Base-by-base conservation (phyloP, 2,329 filamentous ascomycete species). In the Corinectria fuckeliana region DNA sequence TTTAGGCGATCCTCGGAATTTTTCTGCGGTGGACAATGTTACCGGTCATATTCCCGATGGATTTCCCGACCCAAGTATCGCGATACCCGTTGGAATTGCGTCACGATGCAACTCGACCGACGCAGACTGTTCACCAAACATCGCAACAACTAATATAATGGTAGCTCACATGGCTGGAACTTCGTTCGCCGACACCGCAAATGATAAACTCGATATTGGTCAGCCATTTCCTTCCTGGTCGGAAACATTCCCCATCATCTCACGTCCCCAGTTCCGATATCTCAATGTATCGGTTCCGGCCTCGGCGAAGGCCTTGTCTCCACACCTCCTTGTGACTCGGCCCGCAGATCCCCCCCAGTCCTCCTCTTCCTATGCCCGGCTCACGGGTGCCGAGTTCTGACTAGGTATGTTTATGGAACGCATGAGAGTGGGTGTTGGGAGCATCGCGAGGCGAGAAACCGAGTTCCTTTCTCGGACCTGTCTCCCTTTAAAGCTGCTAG, bases 231-330 rank as follows among this genome's bases (percentile, higher is more conserved):
- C 34, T 41, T 58, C 25, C 53, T 64, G 56, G 48, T 20, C 55
- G 42, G 56, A 49, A 58, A 20, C 28, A 58, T 53, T 51, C 36
- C 48, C 26, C 26, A 16, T 28, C 18, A 26, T 26, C 34, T 28
- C 56, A 38, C 11, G 32, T 38, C 36, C 28, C 38, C 56, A 56
- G 32, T 62, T 52, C 57, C 60, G 53, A 45, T 49, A 50, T 45
- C 34, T 49, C 49, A 36, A 30, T 50, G 57, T 45, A 53, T 56
- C 63, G 65, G 65, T 52, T 41, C 65, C 57, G 64, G 53, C 53
- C 55, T 65, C 66, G 60, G 66, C 64, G 45, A 50, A 56, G 36
- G 30, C 34, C 41, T 56, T 39, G n/a, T 44, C 54, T 39, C 44
- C 41, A 49, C 36, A 36, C 36, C 47, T 45, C 49, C 16, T 3